phyloP scores from a whole-genome alignment of 768 basidiomycete species.

The Daedalea quercina region DNA sequence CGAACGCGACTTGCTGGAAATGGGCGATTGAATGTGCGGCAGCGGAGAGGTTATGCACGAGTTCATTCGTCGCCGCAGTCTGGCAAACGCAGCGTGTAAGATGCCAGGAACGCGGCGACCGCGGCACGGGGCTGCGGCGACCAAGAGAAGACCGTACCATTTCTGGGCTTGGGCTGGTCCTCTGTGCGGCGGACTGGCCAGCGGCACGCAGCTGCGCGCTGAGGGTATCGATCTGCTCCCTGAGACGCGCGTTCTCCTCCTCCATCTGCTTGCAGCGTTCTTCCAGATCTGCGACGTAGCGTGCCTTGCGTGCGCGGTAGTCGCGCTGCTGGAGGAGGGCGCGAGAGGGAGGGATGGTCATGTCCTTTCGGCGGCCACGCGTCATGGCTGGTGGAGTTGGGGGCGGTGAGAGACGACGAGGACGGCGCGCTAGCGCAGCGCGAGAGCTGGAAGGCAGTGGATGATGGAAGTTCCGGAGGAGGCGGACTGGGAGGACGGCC shows the following conservation, averaged over 20 bases:
- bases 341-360: constrained; percentile 51
- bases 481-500: not conserved
- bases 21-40: constrained; percentile 44
- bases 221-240: constrained; percentile 39
- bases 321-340: constrained; percentile 57
- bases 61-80: constrained; percentile 47
- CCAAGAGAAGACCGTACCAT: constrained; percentile 17
- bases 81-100: constrained; percentile 22
- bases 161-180: constrained; percentile 20
- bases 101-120: constrained; percentile 14
- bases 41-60: constrained; percentile 40
- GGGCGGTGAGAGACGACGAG: not conserved
- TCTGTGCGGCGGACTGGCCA: constrained; percentile 4
- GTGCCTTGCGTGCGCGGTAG: constrained; percentile 55
- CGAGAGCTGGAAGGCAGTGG: not conserved
- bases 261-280: constrained; percentile 46
- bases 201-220: constrained; percentile 30
- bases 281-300: constrained; percentile 51
- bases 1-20: constrained; percentile 45
- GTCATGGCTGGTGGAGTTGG: constrained; percentile 34
- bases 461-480: not conserved
- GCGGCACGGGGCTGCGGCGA: not conserved
- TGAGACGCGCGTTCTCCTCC: constrained; percentile 45
- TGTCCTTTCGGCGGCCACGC: constrained; percentile 60
- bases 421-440: not conserved